These are phyloP conservation scores for Tremella mesenterica DNA, from an alignment of 768 basidiomycete species.

Conservation along the genomic window DNA sequence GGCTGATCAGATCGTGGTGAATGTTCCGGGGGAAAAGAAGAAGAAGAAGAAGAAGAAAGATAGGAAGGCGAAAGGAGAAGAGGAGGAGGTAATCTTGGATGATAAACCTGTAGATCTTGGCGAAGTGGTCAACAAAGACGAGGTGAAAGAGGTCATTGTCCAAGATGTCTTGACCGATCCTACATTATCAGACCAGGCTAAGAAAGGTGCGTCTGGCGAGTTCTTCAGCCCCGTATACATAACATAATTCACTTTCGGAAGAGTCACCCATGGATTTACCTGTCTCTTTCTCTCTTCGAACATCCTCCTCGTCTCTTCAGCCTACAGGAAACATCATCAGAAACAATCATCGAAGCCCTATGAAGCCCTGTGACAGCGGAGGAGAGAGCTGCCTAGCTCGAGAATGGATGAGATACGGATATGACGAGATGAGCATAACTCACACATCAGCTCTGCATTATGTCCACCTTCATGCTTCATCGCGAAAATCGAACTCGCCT, in stretches of 20 bases:
- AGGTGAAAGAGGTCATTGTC: constrained; percentile 1
- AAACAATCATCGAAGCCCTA: no score
- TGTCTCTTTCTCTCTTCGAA: no score
- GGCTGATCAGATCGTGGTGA: no score
- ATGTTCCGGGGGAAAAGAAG: no score
- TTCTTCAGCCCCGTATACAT: no score
- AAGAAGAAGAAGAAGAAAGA: no score
- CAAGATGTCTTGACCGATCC: constrained; percentile 5
- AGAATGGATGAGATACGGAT: background rate
- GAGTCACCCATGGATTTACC: no score
- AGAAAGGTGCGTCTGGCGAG: constrained; percentile 22
- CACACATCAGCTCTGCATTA: constrained; percentile 16
- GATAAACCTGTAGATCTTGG: background rate
- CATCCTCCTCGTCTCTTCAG: no score
- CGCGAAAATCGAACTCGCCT: background rate
- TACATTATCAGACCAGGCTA: constrained; percentile 24
- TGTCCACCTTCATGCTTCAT: constrained; percentile 7
- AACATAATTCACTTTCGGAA: no score
- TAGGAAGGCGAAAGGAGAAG: constrained; percentile 5
- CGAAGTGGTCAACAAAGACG: background rate
- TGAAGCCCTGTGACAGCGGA: no score
- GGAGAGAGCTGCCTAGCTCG: no score
- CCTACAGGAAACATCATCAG: no score
- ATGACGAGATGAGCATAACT: background rate
- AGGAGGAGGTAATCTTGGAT: background rate